Base-by-base conservation (phyloP, 306 rosid genomes). In the Sicyos baderoa region DNA sequence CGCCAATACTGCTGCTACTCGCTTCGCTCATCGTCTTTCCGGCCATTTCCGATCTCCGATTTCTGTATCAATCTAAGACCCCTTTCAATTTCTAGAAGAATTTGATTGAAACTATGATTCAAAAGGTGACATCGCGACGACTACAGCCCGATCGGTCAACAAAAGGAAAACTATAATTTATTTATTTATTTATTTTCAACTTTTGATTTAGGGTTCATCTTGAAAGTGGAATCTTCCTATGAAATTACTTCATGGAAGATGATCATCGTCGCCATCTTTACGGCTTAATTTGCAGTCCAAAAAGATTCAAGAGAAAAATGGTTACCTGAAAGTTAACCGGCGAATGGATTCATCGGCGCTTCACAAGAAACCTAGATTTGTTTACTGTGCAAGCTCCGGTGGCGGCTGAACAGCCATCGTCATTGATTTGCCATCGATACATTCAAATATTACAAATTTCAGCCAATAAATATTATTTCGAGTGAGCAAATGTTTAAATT, bases 11-110 rank as follows among this genome's bases (percentile, higher is more conserved):
- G 72, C 77, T 72, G 78, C 71, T 88, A 85, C 99, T 86, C 8
- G 88, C 97, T 4, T 78, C 87, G 83, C 81, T 79, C 76, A 68
- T 82, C 78, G 17, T 73, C 82, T 44, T 72, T 70, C 87, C 82
- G 1, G 89, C 79, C 91, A 86, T 86, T 64, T 76, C 80, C 63
- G 72, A 67, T 44, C 51, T 22, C 65, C 58, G 25, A 29, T 51
- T 32, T 69, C 48, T 17, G 17, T 22, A 68, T 69, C 49, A 25
- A 27, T 68, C 27, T 68, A 53, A 16, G 18, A 19, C 47, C 27
- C 57, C 50, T n/a, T 5, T 27, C 73, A 70, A 52, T 47, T 22
- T 29, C 21, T 48, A 23, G 4, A 23, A 23, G 3, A 48, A 23
- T 67, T 48, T 67, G 23, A 67, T 44, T 44, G 70, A 44, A 64